Percentiles rank a stretch among this genome's conserved stretches.
Evolutionary conservation across 2,329 filamentous ascomycete genomes (phyloP).

Genomic region (Cladophialophora exuberans): DNA sequence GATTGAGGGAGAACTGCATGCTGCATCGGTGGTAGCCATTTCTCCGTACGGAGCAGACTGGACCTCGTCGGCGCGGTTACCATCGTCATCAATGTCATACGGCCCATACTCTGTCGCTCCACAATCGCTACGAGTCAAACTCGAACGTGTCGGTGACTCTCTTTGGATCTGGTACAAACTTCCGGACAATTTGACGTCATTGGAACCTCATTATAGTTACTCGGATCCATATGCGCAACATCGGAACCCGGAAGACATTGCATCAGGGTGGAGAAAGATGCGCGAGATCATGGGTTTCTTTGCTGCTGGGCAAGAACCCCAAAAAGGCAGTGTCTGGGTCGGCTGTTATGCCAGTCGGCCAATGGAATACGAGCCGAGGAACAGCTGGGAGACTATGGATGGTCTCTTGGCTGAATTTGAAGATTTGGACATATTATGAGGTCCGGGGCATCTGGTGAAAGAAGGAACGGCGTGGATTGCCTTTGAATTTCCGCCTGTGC

Average conservation of each 20-base stretch:
- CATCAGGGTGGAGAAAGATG: constrained; percentile 59
- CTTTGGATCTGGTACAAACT: constrained; percentile 63
- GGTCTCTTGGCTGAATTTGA: constrained; percentile 55
- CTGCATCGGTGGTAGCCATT: constrained; percentile 61
- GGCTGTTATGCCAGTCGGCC: constrained; percentile 63
- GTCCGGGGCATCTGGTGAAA: background rate
- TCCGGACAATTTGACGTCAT: constrained; percentile 34
- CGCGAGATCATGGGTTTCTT: constrained; percentile 66
- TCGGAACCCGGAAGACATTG: constrained; percentile 44
- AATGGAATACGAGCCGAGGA: constrained; percentile 38
- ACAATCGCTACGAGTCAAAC: constrained; percentile 54
- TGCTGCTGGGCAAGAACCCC: constrained; percentile 58
- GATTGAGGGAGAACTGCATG: constrained; percentile 57
- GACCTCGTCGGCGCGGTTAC: constrained; percentile 41
- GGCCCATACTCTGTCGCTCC: constrained; percentile 24
- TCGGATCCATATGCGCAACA: constrained; percentile 7
- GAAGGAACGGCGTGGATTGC: too few relatives aligned
- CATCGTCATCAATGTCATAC: constrained; percentile 20
- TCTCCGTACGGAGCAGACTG: constrained; percentile 60
- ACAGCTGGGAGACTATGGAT: constrained; percentile 37
- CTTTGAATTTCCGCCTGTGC: too few relatives aligned
- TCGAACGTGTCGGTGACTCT: constrained; percentile 59
- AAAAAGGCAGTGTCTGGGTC: constrained; percentile 58
- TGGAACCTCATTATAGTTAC: constrained; percentile 20
- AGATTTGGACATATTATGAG: constrained; percentile 54